Evolutionary conservation across 2,329 filamentous ascomycete genomes (phyloP).

Genomic region (Colletotrichum tropicale): DNA sequence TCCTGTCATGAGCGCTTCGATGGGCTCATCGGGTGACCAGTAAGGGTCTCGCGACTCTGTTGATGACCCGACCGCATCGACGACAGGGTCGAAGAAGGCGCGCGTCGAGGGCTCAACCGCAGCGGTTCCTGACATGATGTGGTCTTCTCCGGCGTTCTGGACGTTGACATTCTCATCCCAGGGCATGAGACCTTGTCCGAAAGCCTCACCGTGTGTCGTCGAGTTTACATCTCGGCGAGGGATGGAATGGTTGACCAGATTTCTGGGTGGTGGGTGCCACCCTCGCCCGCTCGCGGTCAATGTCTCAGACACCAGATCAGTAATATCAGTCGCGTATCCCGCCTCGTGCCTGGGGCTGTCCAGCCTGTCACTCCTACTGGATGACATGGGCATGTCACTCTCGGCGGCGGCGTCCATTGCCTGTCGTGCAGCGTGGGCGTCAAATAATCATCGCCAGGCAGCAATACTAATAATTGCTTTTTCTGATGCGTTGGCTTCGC

Average conservation of each 20-base stretch:
- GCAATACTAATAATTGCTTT: not conserved
- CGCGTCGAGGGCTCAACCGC: not conserved
- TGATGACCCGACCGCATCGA: not conserved
- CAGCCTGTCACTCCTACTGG: not conserved
- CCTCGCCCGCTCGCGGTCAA: not conserved
- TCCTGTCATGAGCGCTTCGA: not conserved
- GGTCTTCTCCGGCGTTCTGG: not conserved
- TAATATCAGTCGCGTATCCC: not conserved
- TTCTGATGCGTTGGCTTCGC: not conserved
- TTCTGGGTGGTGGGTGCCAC: not conserved
- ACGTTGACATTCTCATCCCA: not conserved
- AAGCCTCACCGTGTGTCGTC: not conserved
- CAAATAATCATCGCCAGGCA: not conserved
- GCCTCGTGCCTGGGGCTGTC: not conserved
- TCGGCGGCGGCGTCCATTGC: not conserved
- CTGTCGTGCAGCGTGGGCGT: not conserved
- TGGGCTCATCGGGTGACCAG: not conserved
- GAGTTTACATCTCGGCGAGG: not conserved
- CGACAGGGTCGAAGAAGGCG: not conserved
- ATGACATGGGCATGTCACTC: not conserved
- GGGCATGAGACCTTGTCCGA: not conserved
- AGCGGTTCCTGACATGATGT: not conserved
- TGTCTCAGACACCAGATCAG: not conserved
- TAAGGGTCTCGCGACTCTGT: not conserved
- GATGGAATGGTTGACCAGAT: not conserved